Percentiles rank a stretch among this genome's conserved stretches.
phyloP scores from a whole-genome alignment of 495 filamentous ascomycete species.

The Penicillium paradoxum region DNA sequence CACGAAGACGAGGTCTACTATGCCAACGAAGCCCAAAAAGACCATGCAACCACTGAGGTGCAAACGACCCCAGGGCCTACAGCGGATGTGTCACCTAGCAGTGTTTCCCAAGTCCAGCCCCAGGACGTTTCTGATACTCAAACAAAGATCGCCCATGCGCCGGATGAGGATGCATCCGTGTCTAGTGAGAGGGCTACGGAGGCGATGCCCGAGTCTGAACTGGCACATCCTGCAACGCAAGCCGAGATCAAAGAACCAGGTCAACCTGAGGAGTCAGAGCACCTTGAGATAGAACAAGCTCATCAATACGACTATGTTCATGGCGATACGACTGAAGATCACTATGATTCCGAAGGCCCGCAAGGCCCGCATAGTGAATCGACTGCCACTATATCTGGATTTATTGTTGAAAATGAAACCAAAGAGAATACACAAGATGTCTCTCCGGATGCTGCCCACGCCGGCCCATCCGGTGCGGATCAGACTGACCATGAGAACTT shows the following conservation, averaged over 20 bases:
- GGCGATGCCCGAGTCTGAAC: not conserved
- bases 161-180: not conserved
- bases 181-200: not conserved
- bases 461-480: not conserved
- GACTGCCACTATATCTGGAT: slow-evolving; percentile 24
- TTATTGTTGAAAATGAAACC: slow-evolving; percentile 13
- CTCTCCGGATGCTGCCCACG: slow-evolving; percentile 4
- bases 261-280: not conserved
- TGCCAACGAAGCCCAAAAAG: slow-evolving; percentile 7
- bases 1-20: slow-evolving; percentile 6
- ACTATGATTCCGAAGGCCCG: slow-evolving; percentile 27
- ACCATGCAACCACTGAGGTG: not conserved
- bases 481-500: slow-evolving; percentile 8
- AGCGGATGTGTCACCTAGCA: not conserved
- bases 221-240: not conserved
- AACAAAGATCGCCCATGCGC: slow-evolving; percentile 2
- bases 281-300: slow-evolving; percentile 4
- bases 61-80: not conserved
- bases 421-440: slow-evolving; percentile 15
- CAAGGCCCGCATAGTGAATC: slow-evolving; percentile 29
- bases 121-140: slow-evolving; percentile 4
- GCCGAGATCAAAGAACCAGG: not conserved
- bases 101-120: not conserved
- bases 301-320: slow-evolving; percentile 2
- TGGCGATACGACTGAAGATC: slow-evolving; percentile 13